Evolutionary conservation across 1,284 basidiomycete genomes (phyloP).

Genomic region (Malassezia nana): DNA sequence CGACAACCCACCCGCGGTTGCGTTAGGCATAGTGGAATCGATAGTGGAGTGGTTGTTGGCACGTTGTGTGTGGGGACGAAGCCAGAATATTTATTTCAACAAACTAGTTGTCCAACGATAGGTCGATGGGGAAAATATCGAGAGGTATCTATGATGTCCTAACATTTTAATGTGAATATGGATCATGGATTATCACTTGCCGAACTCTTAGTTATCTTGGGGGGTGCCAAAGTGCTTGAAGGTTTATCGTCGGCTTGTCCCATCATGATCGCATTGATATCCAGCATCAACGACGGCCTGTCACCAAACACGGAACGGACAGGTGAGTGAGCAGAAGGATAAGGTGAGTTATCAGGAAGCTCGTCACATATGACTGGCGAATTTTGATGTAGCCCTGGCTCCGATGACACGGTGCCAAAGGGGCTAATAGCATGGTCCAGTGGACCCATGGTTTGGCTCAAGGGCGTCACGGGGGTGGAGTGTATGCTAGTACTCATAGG

Average conservation of each 20-base stretch:
- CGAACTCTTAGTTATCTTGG: conserved; percentile 9
- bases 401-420: neutral
- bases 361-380: neutral
- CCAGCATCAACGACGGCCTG: neutral
- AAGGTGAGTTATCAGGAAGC: neutral
- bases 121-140: neutral
- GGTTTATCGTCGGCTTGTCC: neutral
- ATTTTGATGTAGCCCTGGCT: neutral
- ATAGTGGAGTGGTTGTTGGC: neutral
- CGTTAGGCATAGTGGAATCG: neutral
- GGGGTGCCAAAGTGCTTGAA: neutral
- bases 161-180: neutral
- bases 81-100: neutral
- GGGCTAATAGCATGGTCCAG: neutral
- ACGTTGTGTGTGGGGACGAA: neutral
- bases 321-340: neutral
- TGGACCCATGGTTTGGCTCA: conserved; percentile 4
- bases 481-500: neutral
- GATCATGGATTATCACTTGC: conserved; percentile 4
- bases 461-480: neutral
- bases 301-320: neutral
- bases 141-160: neutral
- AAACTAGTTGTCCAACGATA: neutral
- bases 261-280: neutral
- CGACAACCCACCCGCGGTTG: neutral